These are phyloP conservation scores for Lipomyces yamanashiensis DNA, from an alignment of 805 yeast genomes.

Conservation along the genomic window DNA sequence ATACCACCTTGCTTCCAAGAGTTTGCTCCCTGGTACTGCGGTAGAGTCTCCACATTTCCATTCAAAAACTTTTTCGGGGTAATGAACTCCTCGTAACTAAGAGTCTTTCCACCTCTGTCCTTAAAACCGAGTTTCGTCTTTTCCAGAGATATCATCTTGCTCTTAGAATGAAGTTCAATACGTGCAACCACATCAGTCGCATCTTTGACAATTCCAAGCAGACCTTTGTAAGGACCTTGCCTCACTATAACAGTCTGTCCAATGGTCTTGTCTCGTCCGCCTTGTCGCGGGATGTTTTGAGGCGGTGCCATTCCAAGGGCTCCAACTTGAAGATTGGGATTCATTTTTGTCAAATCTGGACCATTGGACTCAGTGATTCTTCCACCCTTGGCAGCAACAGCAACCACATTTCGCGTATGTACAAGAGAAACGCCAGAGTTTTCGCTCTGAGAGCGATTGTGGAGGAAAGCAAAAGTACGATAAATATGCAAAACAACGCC, in stretches of 20 bases:
- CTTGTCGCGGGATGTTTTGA: conserved; percentile 53
- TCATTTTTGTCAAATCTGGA: conserved; percentile 69
- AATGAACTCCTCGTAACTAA: conserved; percentile 80
- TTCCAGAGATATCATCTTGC: conserved; percentile 82
- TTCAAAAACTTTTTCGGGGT: conserved; percentile 48
- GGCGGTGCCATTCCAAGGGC: conserved; percentile 57
- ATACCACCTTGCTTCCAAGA: conserved; percentile 13
- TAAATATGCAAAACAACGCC: conserved; percentile 88
- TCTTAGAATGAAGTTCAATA: conserved; percentile 90
- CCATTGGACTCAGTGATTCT: conserved; percentile 49
- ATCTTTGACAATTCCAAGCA: conserved; percentile 90
- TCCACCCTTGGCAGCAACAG: conserved; percentile 83
- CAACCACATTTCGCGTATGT: conserved; percentile 73
- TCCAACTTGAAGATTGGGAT: conserved; percentile 64
- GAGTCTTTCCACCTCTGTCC: conserved; percentile 59
- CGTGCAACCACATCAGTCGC: conserved; percentile 91
- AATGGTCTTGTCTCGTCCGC: conserved; percentile 81
- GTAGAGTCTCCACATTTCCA: conserved; percentile 37
- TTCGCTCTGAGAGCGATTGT: conserved; percentile 77
- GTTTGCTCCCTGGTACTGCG: conserved; percentile 43
- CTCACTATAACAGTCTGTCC: conserved; percentile 85
- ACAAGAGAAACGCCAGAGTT: conserved; percentile 91
- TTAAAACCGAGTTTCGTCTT: conserved; percentile 78
- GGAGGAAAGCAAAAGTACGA: conserved; percentile 76
- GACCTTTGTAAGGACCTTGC: conserved; percentile 93